phyloP scores from a whole-genome alignment of 164 flowering plant species.

The Stephania japonica region DNA sequence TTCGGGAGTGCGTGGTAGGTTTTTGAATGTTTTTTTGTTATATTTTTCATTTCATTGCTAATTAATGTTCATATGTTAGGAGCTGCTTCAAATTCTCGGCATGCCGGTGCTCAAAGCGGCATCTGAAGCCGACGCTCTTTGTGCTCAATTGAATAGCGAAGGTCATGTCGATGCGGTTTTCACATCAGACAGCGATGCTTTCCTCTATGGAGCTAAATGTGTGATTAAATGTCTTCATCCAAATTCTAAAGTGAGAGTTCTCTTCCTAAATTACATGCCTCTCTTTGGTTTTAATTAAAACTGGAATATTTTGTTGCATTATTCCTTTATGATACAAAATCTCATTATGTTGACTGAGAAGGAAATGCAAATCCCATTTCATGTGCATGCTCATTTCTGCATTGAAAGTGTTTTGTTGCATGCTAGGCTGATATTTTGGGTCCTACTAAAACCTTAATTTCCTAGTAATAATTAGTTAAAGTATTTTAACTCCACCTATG shows the following conservation, averaged over 20 bases:
- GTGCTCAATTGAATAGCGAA: constrained; percentile 72
- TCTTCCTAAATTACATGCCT: neutral
- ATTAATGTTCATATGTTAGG: constrained; percentile 33
- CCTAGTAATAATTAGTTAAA: no score
- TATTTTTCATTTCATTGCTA: neutral
- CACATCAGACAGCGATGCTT: constrained; percentile 90
- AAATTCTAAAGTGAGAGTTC: constrained; percentile 59
- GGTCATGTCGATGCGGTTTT: constrained; percentile 93
- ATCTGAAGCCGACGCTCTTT: constrained; percentile 93
- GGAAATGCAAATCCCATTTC: neutral
- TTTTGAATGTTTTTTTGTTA: neutral
- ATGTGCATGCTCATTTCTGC: neutral
- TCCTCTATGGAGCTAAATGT: constrained; percentile 89
- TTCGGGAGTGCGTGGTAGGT: constrained; percentile 78
- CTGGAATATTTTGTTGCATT: neutral
- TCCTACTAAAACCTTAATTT: no score
- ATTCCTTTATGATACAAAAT: neutral
- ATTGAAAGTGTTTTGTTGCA: no score
- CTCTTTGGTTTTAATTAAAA: neutral
- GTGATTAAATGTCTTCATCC: constrained; percentile 64
- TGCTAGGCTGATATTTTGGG: no score
- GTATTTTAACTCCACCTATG: no score
- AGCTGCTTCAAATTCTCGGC: constrained; percentile 81
- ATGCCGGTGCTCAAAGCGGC: constrained; percentile 73
- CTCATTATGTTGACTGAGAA: neutral